Evolutionary conservation across 495 filamentous ascomycete species (phyloP), one percentile per base, ranked within the genome.

Genomic region (Penicillium nucicola): DNA sequence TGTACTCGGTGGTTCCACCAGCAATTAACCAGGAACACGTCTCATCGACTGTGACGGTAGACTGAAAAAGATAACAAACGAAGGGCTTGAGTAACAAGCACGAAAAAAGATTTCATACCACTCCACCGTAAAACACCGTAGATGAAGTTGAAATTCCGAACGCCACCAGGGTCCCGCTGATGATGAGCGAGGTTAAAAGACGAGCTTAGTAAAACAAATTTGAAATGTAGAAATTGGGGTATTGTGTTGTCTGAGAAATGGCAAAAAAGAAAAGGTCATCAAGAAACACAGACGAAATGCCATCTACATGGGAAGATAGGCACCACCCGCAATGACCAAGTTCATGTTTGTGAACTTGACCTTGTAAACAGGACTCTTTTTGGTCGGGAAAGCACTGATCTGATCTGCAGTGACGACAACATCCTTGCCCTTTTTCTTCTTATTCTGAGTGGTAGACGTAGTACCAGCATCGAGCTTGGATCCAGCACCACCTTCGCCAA

Each of bases 341-440:
- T 98, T 98, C 85, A 92, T 93, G 43, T 87, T 77, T 2, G 93
- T 97, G 64, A 96, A 96, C 62, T 84, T 81, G 39, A 95, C 92
- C 75, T 92, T 95, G 66, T 93, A 86, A 6, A 98, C 88, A 2
- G 93, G 90, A 18, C 86, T 90, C 75, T 93, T 95, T 81, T 97
- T 98, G 14, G 93, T 97, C 0, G 89, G 85, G 60, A 96, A 97
- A 4, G 87, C 90, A 54, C 82, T 85, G 69, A 97, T 90, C 71
- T 97, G 92, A 61, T 98, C 93, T 0, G 90, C 82, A 2, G 88
- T 93, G 22, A 96, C 87, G 51, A 88, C 85, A 5, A 90, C 85
- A 51, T 96, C 92, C 69, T 96, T 96, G 42, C 84, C 83, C 66
- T 88, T 91, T 75, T 89, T 92, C 14, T 81, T 74, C 15, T 79